Evolutionary conservation across 345 rosid genomes (phyloP).

Genomic region (Syzygium aromaticum): DNA sequence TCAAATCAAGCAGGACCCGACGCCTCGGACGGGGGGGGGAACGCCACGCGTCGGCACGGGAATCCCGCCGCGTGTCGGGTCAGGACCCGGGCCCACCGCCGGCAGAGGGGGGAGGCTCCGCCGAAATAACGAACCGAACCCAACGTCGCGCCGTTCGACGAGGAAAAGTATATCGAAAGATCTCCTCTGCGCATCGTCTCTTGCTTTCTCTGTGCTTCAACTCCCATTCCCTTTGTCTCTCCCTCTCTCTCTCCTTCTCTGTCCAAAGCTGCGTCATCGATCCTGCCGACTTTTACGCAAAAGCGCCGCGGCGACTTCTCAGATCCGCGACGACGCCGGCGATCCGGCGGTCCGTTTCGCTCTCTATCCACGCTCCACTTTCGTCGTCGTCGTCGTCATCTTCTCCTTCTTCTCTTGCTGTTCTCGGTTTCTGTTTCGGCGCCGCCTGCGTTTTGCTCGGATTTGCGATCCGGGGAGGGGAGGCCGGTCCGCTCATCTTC

Average conservation of each 20-base stretch:
- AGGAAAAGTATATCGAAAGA: background rate
- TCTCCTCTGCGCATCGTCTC: background rate
- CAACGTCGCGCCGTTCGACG: background rate
- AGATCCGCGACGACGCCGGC: background rate
- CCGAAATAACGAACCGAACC: background rate
- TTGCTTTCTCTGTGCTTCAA: background rate
- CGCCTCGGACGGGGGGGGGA: too few relatives aligned
- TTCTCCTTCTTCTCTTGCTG: background rate
- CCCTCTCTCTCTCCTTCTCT: background rate
- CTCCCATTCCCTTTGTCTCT: background rate
- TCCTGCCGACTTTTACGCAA: background rate
- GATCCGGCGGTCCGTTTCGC: background rate
- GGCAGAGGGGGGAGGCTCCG: background rate
- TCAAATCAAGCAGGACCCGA: background rate
- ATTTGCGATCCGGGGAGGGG: background rate
- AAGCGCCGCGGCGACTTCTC: background rate
- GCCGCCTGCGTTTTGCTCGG: background rate
- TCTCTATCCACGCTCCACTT: background rate
- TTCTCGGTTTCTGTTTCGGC: background rate
- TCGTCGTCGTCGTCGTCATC: background rate
- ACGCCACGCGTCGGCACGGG: too few relatives aligned
- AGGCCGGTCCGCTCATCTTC: background rate
- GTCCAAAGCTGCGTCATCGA: background rate
- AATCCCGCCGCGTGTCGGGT: background rate
- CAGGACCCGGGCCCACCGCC: background rate